Evolutionary conservation across 1,284 basidiomycete species (phyloP).

Genomic region (Caloboletus firmus): DNA sequence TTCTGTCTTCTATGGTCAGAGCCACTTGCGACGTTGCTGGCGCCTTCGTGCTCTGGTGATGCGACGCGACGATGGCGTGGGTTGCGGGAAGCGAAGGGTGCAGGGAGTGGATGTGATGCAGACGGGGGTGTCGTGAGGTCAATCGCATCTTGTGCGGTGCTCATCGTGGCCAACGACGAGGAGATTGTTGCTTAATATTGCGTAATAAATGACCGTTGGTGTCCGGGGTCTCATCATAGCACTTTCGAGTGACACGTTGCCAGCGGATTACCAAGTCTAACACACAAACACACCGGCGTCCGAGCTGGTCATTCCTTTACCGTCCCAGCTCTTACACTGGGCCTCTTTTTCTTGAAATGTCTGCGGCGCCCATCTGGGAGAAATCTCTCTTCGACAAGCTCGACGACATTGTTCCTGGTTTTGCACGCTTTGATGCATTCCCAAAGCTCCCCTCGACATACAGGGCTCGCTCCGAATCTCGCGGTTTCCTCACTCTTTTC

Average conservation of each 20-base stretch:
- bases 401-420: constrained; percentile 35
- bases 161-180: constrained; percentile 24
- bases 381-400: constrained; percentile 34
- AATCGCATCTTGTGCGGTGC: constrained; percentile 2
- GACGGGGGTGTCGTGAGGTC: constrained; percentile 11
- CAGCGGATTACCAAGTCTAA: not conserved
- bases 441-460: constrained; percentile 89
- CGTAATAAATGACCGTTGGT: constrained; percentile 14
- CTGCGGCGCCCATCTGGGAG: constrained; percentile 4
- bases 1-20: constrained; percentile 17
- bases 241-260: constrained; percentile 22
- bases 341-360: not conserved
- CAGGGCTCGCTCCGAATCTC: constrained; percentile 79
- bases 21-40: not conserved
- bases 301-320: not conserved
- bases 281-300: not conserved
- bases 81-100: not conserved
- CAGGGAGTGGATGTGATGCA: not conserved
- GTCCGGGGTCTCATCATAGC: constrained; percentile 18
- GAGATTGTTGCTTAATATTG: constrained; percentile 11
- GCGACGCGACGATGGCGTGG: not conserved
- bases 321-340: not conserved
- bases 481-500: constrained; percentile 86
- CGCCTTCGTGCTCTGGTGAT: not conserved
- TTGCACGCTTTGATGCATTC: constrained; percentile 77